Evolutionary conservation across 306 rosid species (phyloP).

Genomic region (Acacia confusa): DNA sequence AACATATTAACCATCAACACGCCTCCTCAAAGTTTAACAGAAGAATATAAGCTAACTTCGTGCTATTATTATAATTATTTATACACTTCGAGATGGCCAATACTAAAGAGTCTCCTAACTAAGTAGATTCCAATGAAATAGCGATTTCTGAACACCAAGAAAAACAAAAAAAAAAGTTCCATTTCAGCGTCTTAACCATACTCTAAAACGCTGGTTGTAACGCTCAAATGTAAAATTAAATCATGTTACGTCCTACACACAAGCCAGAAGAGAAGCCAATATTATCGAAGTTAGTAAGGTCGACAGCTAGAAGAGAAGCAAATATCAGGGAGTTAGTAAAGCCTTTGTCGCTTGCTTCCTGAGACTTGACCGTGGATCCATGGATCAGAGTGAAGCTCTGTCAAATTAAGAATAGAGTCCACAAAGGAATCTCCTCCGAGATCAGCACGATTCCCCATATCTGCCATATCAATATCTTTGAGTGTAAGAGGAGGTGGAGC

Average conservation of each 20-base stretch:
- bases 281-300: constrained; percentile 3
- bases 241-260: constrained; percentile 38
- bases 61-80: background rate
- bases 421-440: background rate
- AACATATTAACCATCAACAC: background rate
- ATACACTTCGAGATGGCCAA: background rate
- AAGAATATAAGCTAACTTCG: background rate
- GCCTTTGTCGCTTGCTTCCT: constrained; percentile 47
- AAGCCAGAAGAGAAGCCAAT: background rate
- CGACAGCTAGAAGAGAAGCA: background rate
- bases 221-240: background rate
- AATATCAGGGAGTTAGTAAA: constrained; percentile 13
- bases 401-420: background rate
- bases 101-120: background rate
- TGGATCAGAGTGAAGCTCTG: background rate
- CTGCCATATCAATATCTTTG: constrained; percentile 29
- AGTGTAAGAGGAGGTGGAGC: constrained; percentile 55
- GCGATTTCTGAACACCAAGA: background rate
- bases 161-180: background rate
- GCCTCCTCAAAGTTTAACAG: background rate
- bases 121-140: background rate
- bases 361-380: constrained; percentile 27
- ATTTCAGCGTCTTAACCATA: background rate
- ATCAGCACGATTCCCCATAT: background rate
- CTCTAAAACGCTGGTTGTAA: background rate